These are phyloP conservation scores for Kluyveromyces wickerhamii DNA, from an alignment of 805 yeast genomes.

Conservation along the genomic window DNA sequence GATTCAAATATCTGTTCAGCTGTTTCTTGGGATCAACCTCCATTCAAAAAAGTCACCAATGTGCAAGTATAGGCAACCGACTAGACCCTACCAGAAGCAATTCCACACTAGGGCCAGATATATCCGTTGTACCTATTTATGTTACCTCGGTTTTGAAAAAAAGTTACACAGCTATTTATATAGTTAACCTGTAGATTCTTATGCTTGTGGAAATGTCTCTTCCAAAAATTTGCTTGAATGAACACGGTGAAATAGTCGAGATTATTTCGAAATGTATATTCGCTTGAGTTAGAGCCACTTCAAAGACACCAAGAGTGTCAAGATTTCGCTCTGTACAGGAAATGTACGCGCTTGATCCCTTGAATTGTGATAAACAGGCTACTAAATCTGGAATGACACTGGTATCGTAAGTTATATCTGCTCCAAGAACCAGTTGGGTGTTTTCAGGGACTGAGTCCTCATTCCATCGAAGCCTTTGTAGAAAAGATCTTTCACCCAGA, in stretches of 20 bases:
- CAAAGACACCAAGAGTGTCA: conserved; percentile 41
- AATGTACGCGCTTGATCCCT: conserved; percentile 33
- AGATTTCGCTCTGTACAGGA: conserved; percentile 73
- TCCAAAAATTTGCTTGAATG: conserved; percentile 3
- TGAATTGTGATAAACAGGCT: conserved; percentile 14
- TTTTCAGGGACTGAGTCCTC: conserved; percentile 34
- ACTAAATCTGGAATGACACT: conserved; percentile 44
- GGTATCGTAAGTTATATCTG: conserved; percentile 83
- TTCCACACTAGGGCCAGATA: too few species aligned
- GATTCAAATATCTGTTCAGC: conserved; percentile 14
- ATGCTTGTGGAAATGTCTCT: conserved; percentile 3
- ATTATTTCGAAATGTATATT: conserved; percentile 18
- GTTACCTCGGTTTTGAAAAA: too few species aligned
- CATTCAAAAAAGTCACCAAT: too few species aligned
- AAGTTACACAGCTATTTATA: too few species aligned
- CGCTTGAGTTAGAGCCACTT: conserved; percentile 22
- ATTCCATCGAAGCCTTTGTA: conserved; percentile 55
- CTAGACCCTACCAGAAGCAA: too few species aligned
- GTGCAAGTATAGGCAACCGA: too few species aligned
- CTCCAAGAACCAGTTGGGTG: conserved; percentile 57
- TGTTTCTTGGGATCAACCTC: conserved; percentile 9
- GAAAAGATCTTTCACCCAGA: conserved; percentile 8
- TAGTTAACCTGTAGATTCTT: conserved; percentile 3
- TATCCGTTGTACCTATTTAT: too few species aligned
- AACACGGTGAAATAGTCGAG: conserved; percentile 12